Evolutionary conservation across 1,284 basidiomycete genomes (phyloP), one percentile per base, ranked within the genome.

Genomic region (Pascua guehoae): DNA sequence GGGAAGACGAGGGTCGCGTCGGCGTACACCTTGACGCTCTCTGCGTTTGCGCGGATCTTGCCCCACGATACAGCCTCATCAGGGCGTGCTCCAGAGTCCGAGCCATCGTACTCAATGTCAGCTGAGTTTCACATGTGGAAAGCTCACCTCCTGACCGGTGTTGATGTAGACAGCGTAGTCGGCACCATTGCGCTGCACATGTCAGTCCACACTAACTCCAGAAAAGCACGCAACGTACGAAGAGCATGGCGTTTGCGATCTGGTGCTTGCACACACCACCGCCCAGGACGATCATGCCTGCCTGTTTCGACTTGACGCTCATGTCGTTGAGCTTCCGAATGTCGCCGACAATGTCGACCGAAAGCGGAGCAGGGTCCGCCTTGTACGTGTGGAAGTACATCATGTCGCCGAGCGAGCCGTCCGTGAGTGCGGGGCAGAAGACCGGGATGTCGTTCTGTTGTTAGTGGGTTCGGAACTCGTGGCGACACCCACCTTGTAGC

Each of bases 61-160:
- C 95, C 96, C 95, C 95, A 99, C n/a, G 91, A 95, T 17, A 99
- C 86, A 4, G 95, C 96, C 76, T 99, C 95, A 70, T 99, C 96
- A 15, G 96, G 96, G 57, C 92, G 82, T 15, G 96, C 96, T 12
- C 95, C 96, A 12, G 93, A 94, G 76, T 99, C 95, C 5, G 93
- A 96, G 0, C 95, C 95, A 72, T 98, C 96, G 68, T 98, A 98
- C 79, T 74, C 39, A 10, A 7, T 38, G 54, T 56, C 36, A 56
- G 51, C 37, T 18, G n/a, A 12, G 16, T 36, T 8, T 12, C 11
- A 1, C 12, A 42, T 7, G 1, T 2, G 5, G 3, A n/a, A 61
- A 32, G 24, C 69, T 57, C 41, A 72, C 72, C 65, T 98, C 95
- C 79, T 98, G 95, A 0, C 95, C 95, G 0, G 95, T 98, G 72